Base-by-base conservation (phyloP, 345 rosid genomes). In the Gossypioides kirkii region DNA sequence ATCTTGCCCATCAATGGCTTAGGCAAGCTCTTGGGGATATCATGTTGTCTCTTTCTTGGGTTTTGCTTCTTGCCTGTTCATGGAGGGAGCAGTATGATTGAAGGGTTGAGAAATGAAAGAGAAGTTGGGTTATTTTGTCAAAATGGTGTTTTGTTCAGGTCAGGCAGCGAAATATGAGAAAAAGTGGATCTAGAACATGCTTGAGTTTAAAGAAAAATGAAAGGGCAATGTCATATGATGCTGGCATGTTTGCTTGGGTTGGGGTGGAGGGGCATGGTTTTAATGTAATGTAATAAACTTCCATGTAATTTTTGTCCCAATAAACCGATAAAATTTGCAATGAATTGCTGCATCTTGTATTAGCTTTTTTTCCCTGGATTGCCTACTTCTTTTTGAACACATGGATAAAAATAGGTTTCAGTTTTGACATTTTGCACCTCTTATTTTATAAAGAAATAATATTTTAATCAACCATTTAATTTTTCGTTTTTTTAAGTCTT, bases 51-150 rank as follows among this genome's bases (percentile, higher is more conserved):
- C 78, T 87, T 16, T 96, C 98, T 16, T 91, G 98, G 98, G 79
- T 90, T 54, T 86, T 91, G 79, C 91, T 88, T 61, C 88, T 93
- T 62, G 95, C 90, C 62, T 92, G 81, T 78, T 85, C 94, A 38
- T 90, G 99, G 97, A 88, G 94, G 70, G 99, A 93, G 79, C 93
- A 87, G 86, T 93, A 95, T 76, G 98, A 93, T 85, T 92, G 82
- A 77, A 6, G 5, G 22, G 43, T 8, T 25, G n/a, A 65, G 42
- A 18, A 18, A 23, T 2, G 47, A 22, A 3, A 43, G 11, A 43
- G 1, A 42, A 10, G 12, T 20, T 17, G 50, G 7, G 22, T 32
- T 32, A 10, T 41, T 10, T 18, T 62, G 28, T 43, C 56, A 45
- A 14, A 28, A 47, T 46, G 60, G 56, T 67, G 71, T 47, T 58